phyloP scores from a whole-genome alignment of 1,284 basidiomycete genomes.

The Agroathelia rolfsii region DNA sequence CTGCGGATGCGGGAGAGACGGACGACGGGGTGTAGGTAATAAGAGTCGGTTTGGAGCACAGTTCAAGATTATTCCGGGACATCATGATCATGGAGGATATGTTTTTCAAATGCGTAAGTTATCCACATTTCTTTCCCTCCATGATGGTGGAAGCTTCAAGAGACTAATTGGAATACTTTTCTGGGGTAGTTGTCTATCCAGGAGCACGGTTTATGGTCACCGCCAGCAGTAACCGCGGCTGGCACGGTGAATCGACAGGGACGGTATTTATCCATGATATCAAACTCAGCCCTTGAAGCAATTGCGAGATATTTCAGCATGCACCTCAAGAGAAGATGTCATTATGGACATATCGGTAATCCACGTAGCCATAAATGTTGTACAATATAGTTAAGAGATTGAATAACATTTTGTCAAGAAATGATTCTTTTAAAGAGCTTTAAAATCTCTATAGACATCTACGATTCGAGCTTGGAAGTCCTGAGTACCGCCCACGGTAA shows the following conservation, averaged over 20 bases:
- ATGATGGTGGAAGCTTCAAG: conserved; percentile 10
- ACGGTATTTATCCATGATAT: conserved; percentile 89
- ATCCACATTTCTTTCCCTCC: conserved; percentile 8
- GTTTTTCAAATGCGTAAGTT: conserved; percentile 81
- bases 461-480: too few relatives aligned
- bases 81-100: conserved; percentile 91
- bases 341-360: too few relatives aligned
- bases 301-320: too few relatives aligned
- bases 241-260: conserved; percentile 84
- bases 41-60: conserved; percentile 64
- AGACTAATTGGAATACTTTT: conserved; percentile 14
- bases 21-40: too few relatives aligned
- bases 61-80: conserved; percentile 95
- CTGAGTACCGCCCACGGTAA: too few relatives aligned
- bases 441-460: too few relatives aligned
- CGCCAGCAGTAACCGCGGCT: conserved; percentile 90
- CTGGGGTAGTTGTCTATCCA: conserved; percentile 80
- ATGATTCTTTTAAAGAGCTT: too few relatives aligned
- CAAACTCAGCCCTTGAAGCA: too few relatives aligned
- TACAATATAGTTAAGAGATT: too few relatives aligned
- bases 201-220: conserved; percentile 81
- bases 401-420: too few relatives aligned
- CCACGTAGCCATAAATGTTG: too few relatives aligned
- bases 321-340: too few relatives aligned
- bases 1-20: conserved; percentile 61